Conservation (phyloP, 768 basidiomycete genomes). For the Infundibulicybe gibba region DNA sequence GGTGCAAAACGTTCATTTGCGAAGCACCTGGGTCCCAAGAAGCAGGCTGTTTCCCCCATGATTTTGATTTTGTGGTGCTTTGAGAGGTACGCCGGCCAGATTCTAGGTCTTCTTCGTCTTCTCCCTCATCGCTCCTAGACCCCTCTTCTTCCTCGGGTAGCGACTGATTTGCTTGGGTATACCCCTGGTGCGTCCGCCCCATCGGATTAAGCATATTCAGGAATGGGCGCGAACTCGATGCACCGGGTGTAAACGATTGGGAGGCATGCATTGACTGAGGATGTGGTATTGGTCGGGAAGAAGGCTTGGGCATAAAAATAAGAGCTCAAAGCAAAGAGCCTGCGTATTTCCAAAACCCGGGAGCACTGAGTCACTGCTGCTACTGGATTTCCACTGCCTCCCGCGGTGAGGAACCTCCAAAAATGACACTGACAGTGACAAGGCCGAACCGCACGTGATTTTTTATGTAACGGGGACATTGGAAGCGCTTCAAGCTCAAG, state of each 20-base stretch:
- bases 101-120: slow-evolving; percentile 61
- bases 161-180: slow-evolving; percentile 69
- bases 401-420: too few species aligned
- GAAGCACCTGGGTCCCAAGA: slow-evolving; percentile 56
- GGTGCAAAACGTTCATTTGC: slow-evolving; percentile 56
- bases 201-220: slow-evolving; percentile 83
- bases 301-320: slow-evolving; percentile 8
- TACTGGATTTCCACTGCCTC: not conserved
- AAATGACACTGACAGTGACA: not conserved
- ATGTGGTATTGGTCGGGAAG: slow-evolving; percentile 22
- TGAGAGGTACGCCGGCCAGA: slow-evolving; percentile 48
- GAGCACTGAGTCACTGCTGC: not conserved
- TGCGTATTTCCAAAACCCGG: not conserved
- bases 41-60: slow-evolving; percentile 48
- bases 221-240: slow-evolving; percentile 65
- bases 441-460: too few species aligned
- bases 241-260: slow-evolving; percentile 29
- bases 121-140: slow-evolving; percentile 36
- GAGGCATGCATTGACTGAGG: slow-evolving; percentile 32
- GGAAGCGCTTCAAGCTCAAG: too few species aligned
- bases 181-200: slow-evolving; percentile 70
- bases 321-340: too few species aligned
- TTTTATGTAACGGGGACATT: too few species aligned
- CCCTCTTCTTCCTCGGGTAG: slow-evolving; percentile 73
- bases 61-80: slow-evolving; percentile 26